A percentile compares a stretch with the other conserved stretches of the same genome.
Evolutionary conservation across 176 grass and related monocot species (phyloP).

Genomic region (Aegilops umbellulata): DNA sequence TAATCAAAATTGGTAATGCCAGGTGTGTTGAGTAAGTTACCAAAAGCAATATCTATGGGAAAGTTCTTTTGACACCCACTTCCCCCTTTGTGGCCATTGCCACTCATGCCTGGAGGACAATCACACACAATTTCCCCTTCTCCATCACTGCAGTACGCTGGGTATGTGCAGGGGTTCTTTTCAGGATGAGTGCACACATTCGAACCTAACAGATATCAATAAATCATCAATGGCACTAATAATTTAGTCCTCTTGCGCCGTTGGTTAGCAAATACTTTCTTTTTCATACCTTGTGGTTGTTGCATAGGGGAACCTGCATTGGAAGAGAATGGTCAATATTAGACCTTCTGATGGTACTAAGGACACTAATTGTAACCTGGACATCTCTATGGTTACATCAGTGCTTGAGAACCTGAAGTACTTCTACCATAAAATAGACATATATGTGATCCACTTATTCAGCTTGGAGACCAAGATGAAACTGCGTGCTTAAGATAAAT

Average conservation of each 20-base stretch:
- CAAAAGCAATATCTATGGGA: neutral
- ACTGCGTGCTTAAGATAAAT: too few species aligned
- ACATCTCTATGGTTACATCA: too few species aligned
- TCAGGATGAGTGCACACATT: neutral
- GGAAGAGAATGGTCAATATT: neutral
- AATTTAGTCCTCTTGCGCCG: neutral
- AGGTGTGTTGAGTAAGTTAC: neutral
- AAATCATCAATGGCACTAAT: neutral
- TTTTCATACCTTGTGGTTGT: conserved; percentile 14
- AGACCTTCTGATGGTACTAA: neutral
- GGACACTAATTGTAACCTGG: neutral
- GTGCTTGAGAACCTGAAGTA: too few species aligned
- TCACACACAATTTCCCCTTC: neutral
- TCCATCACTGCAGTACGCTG: neutral
- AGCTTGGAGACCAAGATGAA: too few species aligned
- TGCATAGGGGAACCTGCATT: conserved; percentile 10
- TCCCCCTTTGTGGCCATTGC: neutral
- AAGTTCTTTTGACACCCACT: conserved; percentile 2
- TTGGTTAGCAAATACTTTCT: neutral
- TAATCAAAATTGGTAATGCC: neutral
- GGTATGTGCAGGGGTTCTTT: conserved; percentile 8
- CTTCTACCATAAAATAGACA: too few species aligned
- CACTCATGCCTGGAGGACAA: conserved; percentile 20
- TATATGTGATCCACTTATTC: too few species aligned
- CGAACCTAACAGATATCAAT: conserved; percentile 14